Base-by-base conservation (phyloP, 129 eudicot genomes). In the Heracleum sosnowskyi region DNA sequence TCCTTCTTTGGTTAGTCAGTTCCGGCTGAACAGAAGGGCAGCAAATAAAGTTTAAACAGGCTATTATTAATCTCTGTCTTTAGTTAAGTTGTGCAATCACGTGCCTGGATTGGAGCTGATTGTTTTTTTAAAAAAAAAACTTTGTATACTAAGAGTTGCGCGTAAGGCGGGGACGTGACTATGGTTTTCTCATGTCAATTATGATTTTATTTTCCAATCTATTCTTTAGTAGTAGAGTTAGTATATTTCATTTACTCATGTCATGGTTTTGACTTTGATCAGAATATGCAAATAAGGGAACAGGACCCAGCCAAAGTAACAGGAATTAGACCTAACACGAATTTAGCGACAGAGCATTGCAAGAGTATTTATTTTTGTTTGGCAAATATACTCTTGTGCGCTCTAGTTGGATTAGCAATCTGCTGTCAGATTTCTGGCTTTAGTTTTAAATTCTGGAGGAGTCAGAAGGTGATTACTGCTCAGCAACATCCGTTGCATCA, bases 361-460 rank as follows among this genome's bases (percentile, higher is more conserved):
- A 79, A 82, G 41, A 36, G 71, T 46, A 35, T 78, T 71, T 77
- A 45, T 53, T 75, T 78, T 31, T 79, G 84, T 51, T 72, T 75
- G 79, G 44, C 76, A 31, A 89, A 84, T 76, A 47, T 81, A 37
- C 86, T 83, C 82, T 77, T 81, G 86, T 87, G 82, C 86, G 82
- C 78, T 71, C 88, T 90, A 83, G 53, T 80, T 33, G 86, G 82
- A 80, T 70, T 87, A 26, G 82, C 83, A 35, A 12, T 92, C 64
- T 84, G 88, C 84, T 87, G 74, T 79, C 69, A 45, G 42, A 77
- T 90, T 60, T 68, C 78, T 55, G 71, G 72, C 57, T 79, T 87
- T 42, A 60, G 44, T 75, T 81, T 77, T 78, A 88, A 85, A 77
- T 42, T 78, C 35, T 76, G 87, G 85, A 66, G 85, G 53, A 80